Percentiles rank a stretch among this genome's conserved stretches.
These are phyloP conservation scores for Neoascochyta sp. DNA, from an alignment of 2,329 filamentous ascomycete genomes.

Conservation along the genomic window DNA sequence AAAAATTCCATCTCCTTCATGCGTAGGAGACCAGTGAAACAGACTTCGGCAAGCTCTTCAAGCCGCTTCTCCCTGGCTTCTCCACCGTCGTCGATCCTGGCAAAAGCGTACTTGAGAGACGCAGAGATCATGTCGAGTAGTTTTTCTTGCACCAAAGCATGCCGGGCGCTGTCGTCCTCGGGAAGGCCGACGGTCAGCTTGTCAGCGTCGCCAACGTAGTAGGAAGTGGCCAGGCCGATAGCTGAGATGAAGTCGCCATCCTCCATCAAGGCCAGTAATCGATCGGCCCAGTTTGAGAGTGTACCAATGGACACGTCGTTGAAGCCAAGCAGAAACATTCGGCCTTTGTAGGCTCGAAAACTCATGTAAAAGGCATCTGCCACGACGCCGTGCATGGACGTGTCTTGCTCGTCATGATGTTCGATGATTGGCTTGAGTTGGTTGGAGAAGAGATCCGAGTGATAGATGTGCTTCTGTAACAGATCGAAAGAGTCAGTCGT, in stretches of 20 bases:
- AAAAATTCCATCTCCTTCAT: slow-evolving; percentile 78
- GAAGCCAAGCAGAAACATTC: slow-evolving; percentile 88
- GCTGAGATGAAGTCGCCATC: slow-evolving; percentile 92
- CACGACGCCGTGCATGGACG: slow-evolving; percentile 89
- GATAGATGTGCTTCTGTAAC: slow-evolving; percentile 86
- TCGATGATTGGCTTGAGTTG: slow-evolving; percentile 84
- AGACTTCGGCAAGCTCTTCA: slow-evolving; percentile 74
- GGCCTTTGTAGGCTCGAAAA: slow-evolving; percentile 90
- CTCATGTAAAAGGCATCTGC: slow-evolving; percentile 99
- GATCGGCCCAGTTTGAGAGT: slow-evolving; percentile 94
- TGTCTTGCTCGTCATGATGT: slow-evolving; percentile 79
- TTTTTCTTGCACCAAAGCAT: slow-evolving; percentile 81
- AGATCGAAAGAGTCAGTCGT: slow-evolving; percentile 95
- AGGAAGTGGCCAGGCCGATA: slow-evolving; percentile 84
- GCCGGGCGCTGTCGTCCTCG: slow-evolving; percentile 71
- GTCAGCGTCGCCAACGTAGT: slow-evolving; percentile 87
- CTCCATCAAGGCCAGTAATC: slow-evolving; percentile 90
- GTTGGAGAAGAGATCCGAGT: slow-evolving; percentile 81
- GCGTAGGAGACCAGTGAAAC: slow-evolving; percentile 76
- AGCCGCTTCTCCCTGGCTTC: slow-evolving; percentile 59
- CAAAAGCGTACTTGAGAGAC: slow-evolving; percentile 84
- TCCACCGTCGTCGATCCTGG: slow-evolving; percentile 53
- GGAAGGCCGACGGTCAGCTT: slow-evolving; percentile 92
- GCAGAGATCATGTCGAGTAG: slow-evolving; percentile 90
- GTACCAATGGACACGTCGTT: slow-evolving; percentile 88